These are phyloP conservation scores for Tritrichomonas foetus DNA, from an alignment of 208 protist genomes.

Conservation along the genomic window DNA sequence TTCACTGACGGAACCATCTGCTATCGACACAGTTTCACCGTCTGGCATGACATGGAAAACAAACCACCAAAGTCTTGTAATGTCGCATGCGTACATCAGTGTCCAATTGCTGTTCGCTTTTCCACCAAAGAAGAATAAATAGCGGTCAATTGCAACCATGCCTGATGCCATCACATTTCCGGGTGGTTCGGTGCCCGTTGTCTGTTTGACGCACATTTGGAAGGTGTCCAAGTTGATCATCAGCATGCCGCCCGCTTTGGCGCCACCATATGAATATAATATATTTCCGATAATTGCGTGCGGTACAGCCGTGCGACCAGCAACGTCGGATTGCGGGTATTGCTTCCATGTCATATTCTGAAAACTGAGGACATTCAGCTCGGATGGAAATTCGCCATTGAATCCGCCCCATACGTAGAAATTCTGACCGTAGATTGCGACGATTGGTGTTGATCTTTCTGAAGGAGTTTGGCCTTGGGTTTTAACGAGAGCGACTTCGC, in stretches of 20 bases:
- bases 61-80: not conserved
- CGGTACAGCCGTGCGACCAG: not conserved
- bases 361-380: not conserved
- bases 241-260: not conserved
- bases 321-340: not conserved
- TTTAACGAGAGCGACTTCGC: not conserved
- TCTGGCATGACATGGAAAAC: slow-evolving; percentile 4
- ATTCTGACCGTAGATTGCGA: not conserved
- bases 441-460: not conserved
- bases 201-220: not conserved
- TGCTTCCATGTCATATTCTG: not conserved
- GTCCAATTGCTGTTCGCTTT: not conserved
- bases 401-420: slow-evolving; percentile 21
- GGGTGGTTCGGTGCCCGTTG: not conserved
- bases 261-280: not conserved
- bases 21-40: not conserved
- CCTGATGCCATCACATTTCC: not conserved
- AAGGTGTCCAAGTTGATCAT: not conserved
- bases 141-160: not conserved
- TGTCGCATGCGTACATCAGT: not conserved
- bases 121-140: slow-evolving; percentile 29
- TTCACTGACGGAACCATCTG: not conserved
- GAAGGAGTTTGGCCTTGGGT: not conserved
- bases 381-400: not conserved
- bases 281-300: not conserved